phyloP scores from a whole-genome alignment of 306 rosid species.

The Vachellia collinsii region DNA sequence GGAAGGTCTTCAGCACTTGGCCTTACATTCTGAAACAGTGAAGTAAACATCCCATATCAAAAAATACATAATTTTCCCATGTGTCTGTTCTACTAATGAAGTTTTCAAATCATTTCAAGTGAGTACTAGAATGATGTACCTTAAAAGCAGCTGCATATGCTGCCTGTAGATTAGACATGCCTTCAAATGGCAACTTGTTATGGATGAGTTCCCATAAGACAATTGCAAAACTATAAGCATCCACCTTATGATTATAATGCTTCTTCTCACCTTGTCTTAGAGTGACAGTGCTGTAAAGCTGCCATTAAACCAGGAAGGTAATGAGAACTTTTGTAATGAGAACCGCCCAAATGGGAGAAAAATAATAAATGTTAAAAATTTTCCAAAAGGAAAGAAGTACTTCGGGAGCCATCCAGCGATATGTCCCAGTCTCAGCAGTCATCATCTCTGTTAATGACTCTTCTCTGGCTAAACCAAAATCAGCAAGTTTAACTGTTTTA shows the following conservation, averaged over 20 bases:
- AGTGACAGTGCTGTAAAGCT: slow-evolving; percentile 98
- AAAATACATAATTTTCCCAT: background rate
- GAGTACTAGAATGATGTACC: slow-evolving; percentile 49
- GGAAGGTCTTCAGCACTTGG: slow-evolving; percentile 89
- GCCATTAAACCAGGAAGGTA: slow-evolving; percentile 40
- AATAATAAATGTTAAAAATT: slow-evolving; percentile 10
- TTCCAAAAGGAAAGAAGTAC: slow-evolving; percentile 52
- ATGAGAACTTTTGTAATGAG: slow-evolving; percentile 32
- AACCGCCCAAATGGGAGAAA: slow-evolving; percentile 10
- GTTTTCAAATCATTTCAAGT: background rate
- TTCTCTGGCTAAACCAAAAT: slow-evolving; percentile 96
- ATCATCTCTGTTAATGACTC: slow-evolving; percentile 95
- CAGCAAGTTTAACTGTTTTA: slow-evolving; percentile 83
- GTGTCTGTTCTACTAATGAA: background rate
- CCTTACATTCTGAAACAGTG: slow-evolving; percentile 71
- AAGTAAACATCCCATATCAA: background rate
- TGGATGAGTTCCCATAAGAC: slow-evolving; percentile 96
- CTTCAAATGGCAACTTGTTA: slow-evolving; percentile 90
- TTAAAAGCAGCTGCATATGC: slow-evolving; percentile 98
- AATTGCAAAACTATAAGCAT: slow-evolving; percentile 95
- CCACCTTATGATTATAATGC: slow-evolving; percentile 94
- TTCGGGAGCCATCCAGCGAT: slow-evolving; percentile 99
- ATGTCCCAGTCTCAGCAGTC: slow-evolving; percentile 98
- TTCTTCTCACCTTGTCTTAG: slow-evolving; percentile 94
- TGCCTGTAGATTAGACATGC: slow-evolving; percentile 98